Base-by-base conservation (phyloP, 2,329 filamentous ascomycete species). In the Cladophialophora immunda region DNA sequence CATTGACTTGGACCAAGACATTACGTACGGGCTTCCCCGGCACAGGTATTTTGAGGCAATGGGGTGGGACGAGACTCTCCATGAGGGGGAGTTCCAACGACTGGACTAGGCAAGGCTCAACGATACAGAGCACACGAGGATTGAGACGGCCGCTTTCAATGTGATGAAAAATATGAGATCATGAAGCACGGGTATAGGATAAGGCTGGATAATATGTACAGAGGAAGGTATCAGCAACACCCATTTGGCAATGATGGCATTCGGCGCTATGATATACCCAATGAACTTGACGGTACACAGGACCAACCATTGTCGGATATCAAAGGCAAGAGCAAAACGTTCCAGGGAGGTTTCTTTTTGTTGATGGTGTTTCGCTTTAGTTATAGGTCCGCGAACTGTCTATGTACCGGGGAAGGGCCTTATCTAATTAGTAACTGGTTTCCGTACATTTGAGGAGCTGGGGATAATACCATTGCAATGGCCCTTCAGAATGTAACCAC, bases 1-100 rank as follows among this genome's bases (percentile, higher is more conserved):
- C 9, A 78, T 80, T 52, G 78, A 77, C 41, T 64, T 71, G 17
- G 77, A 77, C 13, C 79, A 83, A 15, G 83, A 84, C 70, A 71
- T 79, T 8, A 71, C 84, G 36, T 84, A 83, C 64, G 80, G 75
- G 19, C 68, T 72, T 67, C 73, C 73, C 32, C 75, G 67, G 29
- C 72, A 72, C 63, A 71, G 56, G 32, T 74, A 73, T 58, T 78
- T 76, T 58, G 71, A 71, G 54, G 76, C 77, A 15, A 67, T 80
- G 57, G 75, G 77, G 6, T 68, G 73, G 32, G 54, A 54, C 4
- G 57, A 66, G 45, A 57, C 29, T 34, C 63, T 69, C 22, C 59
- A 64, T 30, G 64, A 68, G 9, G 58, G 61, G 15, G 68, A 68
- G 22, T 68, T 71, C 25, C 65, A 68, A 56, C 62, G 41, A 53